Evolutionary conservation across 805 yeast species (phyloP).

Genomic region (Kockiozyma suomiensis): DNA sequence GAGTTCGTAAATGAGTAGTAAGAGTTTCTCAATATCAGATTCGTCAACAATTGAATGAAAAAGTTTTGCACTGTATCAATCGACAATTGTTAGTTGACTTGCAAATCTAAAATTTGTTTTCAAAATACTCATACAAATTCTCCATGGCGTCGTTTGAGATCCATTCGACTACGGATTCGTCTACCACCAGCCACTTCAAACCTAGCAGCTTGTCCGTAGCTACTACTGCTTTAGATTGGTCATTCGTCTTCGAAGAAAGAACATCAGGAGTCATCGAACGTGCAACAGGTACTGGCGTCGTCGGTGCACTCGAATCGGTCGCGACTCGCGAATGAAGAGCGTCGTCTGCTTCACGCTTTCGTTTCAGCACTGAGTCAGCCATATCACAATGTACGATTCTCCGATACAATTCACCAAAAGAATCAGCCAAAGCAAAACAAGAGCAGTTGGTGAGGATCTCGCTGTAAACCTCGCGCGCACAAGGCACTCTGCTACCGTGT

Average conservation of each 20-base stretch:
- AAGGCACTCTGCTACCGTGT: no score
- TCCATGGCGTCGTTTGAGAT: not conserved
- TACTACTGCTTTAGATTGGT: not conserved
- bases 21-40: constrained; percentile 1
- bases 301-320: not conserved
- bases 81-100: not conserved
- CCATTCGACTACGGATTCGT: not conserved
- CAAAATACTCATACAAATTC: constrained; percentile 2
- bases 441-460: no score
- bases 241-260: not conserved
- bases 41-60: not conserved
- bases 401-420: no score
- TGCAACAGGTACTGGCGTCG: constrained; percentile 2
- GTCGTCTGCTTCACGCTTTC: constrained; percentile 17
- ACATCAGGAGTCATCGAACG: not conserved
- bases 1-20: constrained; percentile 18
- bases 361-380: constrained; percentile 7
- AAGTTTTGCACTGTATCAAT: not conserved
- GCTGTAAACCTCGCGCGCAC: no score
- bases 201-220: not conserved
- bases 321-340: not conserved
- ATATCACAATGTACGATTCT: not conserved
- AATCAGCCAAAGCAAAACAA: no score
- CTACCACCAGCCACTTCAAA: constrained; percentile 12
- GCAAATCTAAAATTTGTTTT: not conserved